phyloP scores from a whole-genome alignment of 768 basidiomycete genomes.

The Suillus clintonianus region DNA sequence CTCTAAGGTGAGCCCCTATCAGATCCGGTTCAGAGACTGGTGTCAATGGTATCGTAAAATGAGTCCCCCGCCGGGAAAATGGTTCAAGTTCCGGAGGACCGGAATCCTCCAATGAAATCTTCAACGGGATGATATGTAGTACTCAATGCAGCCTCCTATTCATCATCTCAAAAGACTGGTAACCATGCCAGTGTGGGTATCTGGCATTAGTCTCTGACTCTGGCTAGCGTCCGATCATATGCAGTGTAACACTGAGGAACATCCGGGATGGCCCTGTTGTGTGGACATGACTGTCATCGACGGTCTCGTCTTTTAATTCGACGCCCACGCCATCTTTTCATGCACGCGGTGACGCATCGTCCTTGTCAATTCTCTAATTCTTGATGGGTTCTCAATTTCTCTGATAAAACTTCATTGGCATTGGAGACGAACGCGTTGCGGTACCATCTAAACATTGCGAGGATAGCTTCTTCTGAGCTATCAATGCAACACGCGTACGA shows the following conservation, averaged over 20 bases:
- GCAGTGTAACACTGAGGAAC: neutral
- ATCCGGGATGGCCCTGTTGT: neutral
- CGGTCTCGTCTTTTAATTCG: constrained; percentile 13
- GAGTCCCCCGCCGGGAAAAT: neutral
- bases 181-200: neutral
- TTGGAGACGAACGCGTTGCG: constrained; percentile 10
- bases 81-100: neutral
- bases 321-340: constrained; percentile 13
- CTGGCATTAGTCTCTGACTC: neutral
- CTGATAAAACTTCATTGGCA: constrained; percentile 12
- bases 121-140: neutral
- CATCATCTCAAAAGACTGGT: neutral
- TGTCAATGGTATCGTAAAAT: neutral
- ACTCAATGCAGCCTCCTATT: neutral
- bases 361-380: neutral
- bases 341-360: neutral
- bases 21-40: too few species aligned
- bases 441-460: constrained; percentile 18
- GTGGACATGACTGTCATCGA: neutral
- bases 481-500: constrained; percentile 11
- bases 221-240: neutral
- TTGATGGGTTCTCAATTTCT: too few species aligned
- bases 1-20: too few species aligned
- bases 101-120: neutral
- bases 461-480: constrained; percentile 15